phyloP scores from a whole-genome alignment of 305 asterid genomes.

The Fraxinus baroniana region DNA sequence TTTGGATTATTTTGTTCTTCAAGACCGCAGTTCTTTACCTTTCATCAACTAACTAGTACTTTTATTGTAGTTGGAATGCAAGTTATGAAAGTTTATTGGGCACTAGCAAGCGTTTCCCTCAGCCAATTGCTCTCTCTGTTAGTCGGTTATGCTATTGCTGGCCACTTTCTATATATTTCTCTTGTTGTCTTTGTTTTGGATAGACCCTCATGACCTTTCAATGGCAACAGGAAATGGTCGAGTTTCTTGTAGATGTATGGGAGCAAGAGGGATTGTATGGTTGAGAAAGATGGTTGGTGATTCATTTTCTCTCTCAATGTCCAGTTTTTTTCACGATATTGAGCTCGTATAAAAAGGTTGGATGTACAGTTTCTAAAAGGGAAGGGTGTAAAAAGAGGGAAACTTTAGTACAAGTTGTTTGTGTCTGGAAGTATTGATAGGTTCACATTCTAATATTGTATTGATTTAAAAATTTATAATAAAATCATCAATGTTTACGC shows the following conservation, averaged over 20 bases:
- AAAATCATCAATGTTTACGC: too few species aligned
- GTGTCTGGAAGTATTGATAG: too few species aligned
- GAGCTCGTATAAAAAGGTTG: too few species aligned
- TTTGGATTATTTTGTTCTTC: neutral
- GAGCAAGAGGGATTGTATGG: slow-evolving; percentile 73
- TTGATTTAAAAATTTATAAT: too few species aligned
- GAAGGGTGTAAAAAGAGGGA: too few species aligned
- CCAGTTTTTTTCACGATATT: slow-evolving; percentile 6
- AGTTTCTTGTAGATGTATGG: slow-evolving; percentile 78
- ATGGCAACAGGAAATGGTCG: slow-evolving; percentile 66
- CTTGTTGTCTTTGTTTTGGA: neutral
- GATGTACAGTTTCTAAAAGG: too few species aligned
- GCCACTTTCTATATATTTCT: neutral
- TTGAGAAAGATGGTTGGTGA: slow-evolving; percentile 16
- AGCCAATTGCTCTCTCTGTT: slow-evolving; percentile 74
- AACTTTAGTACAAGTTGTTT: too few species aligned
- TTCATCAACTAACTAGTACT: neutral
- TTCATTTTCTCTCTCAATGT: neutral
- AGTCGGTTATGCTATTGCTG: slow-evolving; percentile 26
- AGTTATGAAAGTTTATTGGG: slow-evolving; percentile 59
- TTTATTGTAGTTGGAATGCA: slow-evolving; percentile 58
- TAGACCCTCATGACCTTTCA: slow-evolving; percentile 1
- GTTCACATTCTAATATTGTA: too few species aligned
- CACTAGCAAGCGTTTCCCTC: slow-evolving; percentile 59
- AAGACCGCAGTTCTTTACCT: neutral